A percentile compares a stretch with the other conserved stretches of the same genome.
Evolutionary conservation across 1,139 yeast species (phyloP).

Genomic region (Suhomyces atakaporum): DNA sequence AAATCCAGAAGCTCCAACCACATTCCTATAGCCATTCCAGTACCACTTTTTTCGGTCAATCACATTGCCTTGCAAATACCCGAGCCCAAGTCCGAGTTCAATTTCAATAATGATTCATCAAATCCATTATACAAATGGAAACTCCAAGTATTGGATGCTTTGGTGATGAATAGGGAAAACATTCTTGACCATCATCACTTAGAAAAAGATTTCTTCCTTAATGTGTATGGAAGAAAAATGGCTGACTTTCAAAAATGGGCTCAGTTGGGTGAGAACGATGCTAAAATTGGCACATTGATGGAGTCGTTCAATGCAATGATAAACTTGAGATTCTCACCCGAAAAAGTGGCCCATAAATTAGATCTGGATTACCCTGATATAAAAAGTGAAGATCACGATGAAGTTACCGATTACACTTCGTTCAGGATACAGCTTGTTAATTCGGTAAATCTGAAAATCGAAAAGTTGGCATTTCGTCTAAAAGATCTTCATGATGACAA

Average conservation of each 20-base stretch:
- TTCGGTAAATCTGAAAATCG: slow-evolving; percentile 5
- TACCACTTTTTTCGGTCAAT: slow-evolving; percentile 41
- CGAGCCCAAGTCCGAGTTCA: slow-evolving; percentile 25
- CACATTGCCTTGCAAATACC: slow-evolving; percentile 34
- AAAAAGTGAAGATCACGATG: slow-evolving; percentile 1
- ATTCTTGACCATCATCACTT: slow-evolving; percentile 19
- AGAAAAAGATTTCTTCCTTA: slow-evolving; percentile 24
- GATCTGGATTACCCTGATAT: slow-evolving; percentile 15
- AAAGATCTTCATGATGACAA: slow-evolving; percentile 6
- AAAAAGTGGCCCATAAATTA: slow-evolving; percentile 28
- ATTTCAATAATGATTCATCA: slow-evolving; percentile 21
- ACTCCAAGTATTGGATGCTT: slow-evolving; percentile 30
- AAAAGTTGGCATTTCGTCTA: slow-evolving; percentile 3
- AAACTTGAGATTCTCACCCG: slow-evolving; percentile 26
- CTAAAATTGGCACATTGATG: slow-evolving; percentile 14
- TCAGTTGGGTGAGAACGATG: slow-evolving; percentile 17
- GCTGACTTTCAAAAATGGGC: slow-evolving; percentile 28
- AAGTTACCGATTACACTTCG: slow-evolving; percentile 3
- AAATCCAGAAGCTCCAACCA: slow-evolving; percentile 21
- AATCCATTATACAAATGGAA: slow-evolving; percentile 36
- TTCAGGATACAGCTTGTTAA: slow-evolving; percentile 6
- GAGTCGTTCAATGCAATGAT: slow-evolving; percentile 26
- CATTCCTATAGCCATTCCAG: slow-evolving; percentile 42
- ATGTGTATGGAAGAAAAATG: slow-evolving; percentile 34
- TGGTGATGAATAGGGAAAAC: slow-evolving; percentile 32